phyloP scores from a whole-genome alignment of 2,329 filamentous ascomycete species.

The Calonectria leucothoes region DNA sequence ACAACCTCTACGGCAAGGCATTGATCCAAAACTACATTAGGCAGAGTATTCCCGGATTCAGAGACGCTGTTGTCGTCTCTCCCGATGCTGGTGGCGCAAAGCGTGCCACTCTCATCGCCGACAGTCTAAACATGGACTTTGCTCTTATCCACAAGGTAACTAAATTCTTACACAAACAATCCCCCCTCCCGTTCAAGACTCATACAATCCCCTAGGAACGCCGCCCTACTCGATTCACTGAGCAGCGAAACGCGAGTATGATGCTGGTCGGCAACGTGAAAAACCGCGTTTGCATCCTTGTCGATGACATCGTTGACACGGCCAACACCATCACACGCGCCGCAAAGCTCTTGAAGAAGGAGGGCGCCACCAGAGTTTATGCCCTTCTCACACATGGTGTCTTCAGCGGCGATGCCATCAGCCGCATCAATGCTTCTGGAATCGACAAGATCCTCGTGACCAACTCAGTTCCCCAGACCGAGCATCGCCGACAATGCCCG shows the following conservation, averaged over 20 bases:
- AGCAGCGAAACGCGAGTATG: slow-evolving; percentile 93
- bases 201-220: slow-evolving; percentile 73
- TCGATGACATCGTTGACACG: slow-evolving; percentile 95
- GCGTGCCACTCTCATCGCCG: slow-evolving; percentile 93
- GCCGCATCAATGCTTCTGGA: slow-evolving; percentile 91
- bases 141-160: slow-evolving; percentile 94
- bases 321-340: slow-evolving; percentile 97
- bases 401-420: slow-evolving; percentile 93
- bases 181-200: slow-evolving; percentile 49
- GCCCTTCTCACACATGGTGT: slow-evolving; percentile 95
- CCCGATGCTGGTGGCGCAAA: slow-evolving; percentile 98
- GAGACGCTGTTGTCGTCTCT: slow-evolving; percentile 91
- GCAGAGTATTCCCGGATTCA: slow-evolving; percentile 85
- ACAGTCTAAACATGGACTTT: slow-evolving; percentile 93
- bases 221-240: slow-evolving; percentile 86
- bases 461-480: slow-evolving; percentile 91
- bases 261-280: slow-evolving; percentile 92
- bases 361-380: slow-evolving; percentile 91
- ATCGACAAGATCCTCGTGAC: slow-evolving; percentile 96
- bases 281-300: slow-evolving; percentile 85
- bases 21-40: slow-evolving; percentile 79
- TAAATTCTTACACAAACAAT: slow-evolving; percentile 30
- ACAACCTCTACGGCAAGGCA: slow-evolving; percentile 92
- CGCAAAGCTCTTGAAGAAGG: slow-evolving; percentile 95
- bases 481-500: slow-evolving; percentile 81